A percentile compares a stretch with the other conserved stretches of the same genome.
These are phyloP conservation scores for Epithele typhae DNA, from an alignment of 768 basidiomycete species.

Conservation along the genomic window DNA sequence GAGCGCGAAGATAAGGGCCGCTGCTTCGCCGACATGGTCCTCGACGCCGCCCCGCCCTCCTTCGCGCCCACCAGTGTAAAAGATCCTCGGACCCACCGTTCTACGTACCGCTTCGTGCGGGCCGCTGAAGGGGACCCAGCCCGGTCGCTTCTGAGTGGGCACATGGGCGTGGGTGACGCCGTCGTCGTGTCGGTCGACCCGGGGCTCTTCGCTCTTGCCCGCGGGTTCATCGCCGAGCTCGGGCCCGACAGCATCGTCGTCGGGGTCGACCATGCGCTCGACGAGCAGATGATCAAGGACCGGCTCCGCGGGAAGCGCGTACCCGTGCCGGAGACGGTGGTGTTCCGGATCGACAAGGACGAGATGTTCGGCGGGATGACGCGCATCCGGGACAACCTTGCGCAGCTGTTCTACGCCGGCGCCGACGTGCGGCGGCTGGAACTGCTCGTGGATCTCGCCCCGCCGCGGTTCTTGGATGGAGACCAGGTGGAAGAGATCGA, in stretches of 20 bases:
- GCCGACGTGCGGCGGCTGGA: constrained; percentile 64
- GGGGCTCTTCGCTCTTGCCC: constrained; percentile 73
- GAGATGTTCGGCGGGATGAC: constrained; percentile 86
- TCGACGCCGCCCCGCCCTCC: constrained; percentile 36
- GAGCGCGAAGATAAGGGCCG: constrained; percentile 80
- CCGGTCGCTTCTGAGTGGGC: constrained; percentile 62
- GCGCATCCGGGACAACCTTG: constrained; percentile 85
- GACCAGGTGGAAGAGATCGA: constrained; percentile 28
- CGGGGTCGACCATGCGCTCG: constrained; percentile 81
- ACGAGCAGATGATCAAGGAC: constrained; percentile 38
- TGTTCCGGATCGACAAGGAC: constrained; percentile 91
- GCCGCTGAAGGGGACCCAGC: constrained; percentile 4
- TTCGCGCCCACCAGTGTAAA: constrained; percentile 10
- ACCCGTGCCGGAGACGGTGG: constrained; percentile 25
- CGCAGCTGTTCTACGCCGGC: constrained; percentile 79
- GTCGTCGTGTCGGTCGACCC: constrained; percentile 87
- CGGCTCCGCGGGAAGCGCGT: constrained; percentile 25
- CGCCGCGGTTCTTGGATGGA: constrained; percentile 55
- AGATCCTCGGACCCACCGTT: constrained; percentile 65
- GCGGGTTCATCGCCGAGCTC: constrained; percentile 80
- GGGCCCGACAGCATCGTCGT: constrained; percentile 59
- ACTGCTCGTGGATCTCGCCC: constrained; percentile 77
- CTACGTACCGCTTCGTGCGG: constrained; percentile 67
- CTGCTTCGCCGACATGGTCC: constrained; percentile 78
- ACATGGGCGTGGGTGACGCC: constrained; percentile 76